phyloP scores from a whole-genome alignment of 1,284 basidiomycete species.

The Rhodotorula sp. region DNA sequence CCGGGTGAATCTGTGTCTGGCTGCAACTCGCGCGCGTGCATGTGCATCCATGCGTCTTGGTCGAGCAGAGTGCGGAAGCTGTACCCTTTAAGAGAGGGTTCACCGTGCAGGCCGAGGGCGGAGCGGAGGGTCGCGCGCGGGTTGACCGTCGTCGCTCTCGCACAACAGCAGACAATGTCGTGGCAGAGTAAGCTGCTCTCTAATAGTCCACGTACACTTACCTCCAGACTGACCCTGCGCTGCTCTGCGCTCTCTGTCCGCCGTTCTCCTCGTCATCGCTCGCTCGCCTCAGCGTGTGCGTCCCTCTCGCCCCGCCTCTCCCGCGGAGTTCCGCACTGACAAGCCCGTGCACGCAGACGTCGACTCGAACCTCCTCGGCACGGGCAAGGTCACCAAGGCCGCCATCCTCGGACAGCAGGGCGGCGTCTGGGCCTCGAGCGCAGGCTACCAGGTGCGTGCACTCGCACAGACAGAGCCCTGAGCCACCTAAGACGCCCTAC shows the following conservation, averaged over 20 bases:
- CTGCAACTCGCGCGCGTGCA: no score
- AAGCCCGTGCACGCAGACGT: constrained; percentile 67
- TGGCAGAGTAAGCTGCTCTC: constrained; percentile 30
- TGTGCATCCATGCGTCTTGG: no score
- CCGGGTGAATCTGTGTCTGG: no score
- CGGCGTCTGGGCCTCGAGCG: constrained; percentile 80
- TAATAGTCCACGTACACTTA: no score
- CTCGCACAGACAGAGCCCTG: no score
- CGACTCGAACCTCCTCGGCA: constrained; percentile 79
- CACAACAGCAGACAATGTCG: constrained; percentile 16
- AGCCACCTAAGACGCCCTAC: no score
- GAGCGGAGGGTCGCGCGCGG: no score
- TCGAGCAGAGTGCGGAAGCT: no score
- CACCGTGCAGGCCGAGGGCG: no score
- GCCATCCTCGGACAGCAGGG: constrained; percentile 84
- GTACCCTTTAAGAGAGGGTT: no score
- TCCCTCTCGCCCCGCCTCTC: neutral
- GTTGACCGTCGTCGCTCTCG: neutral
- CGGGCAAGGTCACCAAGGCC: constrained; percentile 68
- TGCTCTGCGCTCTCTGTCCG: neutral
- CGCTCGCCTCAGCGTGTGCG: constrained; percentile 4
- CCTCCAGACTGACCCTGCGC: neutral
- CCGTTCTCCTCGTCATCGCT: constrained; percentile 13
- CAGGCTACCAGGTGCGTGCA: constrained; percentile 67
- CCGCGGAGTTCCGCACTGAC: neutral